A percentile compares a stretch with the other conserved stretches of the same genome.
These are phyloP conservation scores for Spizellomyces sp. DNA, from an alignment of 192 early-diverging fungal species.

Conservation along the genomic window DNA sequence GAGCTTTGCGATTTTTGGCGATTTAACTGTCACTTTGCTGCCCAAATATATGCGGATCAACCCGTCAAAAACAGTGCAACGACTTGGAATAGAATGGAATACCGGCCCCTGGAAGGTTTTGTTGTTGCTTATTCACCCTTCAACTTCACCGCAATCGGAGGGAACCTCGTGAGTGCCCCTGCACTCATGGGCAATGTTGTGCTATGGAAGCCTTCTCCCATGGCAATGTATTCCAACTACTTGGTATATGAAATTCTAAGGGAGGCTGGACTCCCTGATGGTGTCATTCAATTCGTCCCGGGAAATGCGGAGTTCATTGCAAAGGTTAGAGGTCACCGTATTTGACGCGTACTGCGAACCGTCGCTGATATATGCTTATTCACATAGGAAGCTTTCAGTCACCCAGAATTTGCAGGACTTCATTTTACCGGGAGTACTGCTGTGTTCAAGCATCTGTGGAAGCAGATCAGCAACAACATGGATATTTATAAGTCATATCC, in stretches of 20 bases:
- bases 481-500: conserved; percentile 91
- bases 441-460: conserved; percentile 94
- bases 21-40: conserved; percentile 92
- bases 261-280: conserved; percentile 95
- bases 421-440: conserved; percentile 95
- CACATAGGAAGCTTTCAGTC: conserved; percentile 65
- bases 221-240: conserved; percentile 88
- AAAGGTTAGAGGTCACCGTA: conserved; percentile 34
- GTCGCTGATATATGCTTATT: conserved; percentile 5
- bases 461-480: conserved; percentile 88
- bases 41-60: conserved; percentile 90
- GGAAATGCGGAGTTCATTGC: conserved; percentile 84
- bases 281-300: conserved; percentile 97
- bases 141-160: conserved; percentile 99
- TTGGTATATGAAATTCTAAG: conserved; percentile 85
- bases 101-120: conserved; percentile 96
- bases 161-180: conserved; percentile 89
- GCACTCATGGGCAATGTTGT: conserved; percentile 98
- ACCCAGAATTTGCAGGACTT: conserved; percentile 92
- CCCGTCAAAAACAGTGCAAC: conserved; percentile 82
- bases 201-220: conserved; percentile 94
- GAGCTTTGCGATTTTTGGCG: conserved; percentile 94
- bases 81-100: conserved; percentile 95
- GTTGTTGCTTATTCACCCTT: conserved; percentile 97
- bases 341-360: not conserved